A percentile compares a stretch with the other conserved stretches of the same genome.
phyloP scores from a whole-genome alignment of 1,284 basidiomycete genomes.

The Phlebopus sp. region DNA sequence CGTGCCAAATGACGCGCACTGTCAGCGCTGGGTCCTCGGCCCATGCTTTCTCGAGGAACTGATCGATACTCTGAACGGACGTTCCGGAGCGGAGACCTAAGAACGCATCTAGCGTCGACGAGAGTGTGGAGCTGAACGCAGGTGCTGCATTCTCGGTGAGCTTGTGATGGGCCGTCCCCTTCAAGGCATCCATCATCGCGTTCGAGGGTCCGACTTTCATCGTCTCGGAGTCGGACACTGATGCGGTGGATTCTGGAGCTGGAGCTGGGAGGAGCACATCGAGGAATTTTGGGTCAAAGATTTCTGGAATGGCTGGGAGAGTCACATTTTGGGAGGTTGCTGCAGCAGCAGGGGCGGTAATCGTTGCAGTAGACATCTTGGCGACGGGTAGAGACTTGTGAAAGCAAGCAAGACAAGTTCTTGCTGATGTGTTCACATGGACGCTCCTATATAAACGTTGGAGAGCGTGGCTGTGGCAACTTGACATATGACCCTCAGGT shows the following conservation, averaged over 20 bases:
- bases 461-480: too few relatives aligned
- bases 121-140: slow-evolving; percentile 46
- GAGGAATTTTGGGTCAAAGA: slow-evolving; percentile 49
- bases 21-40: slow-evolving; percentile 48
- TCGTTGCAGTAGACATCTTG: slow-evolving; percentile 9
- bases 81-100: slow-evolving; percentile 34
- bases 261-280: slow-evolving; percentile 44
- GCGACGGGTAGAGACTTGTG: not conserved
- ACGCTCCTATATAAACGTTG: too few relatives aligned
- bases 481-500: too few relatives aligned
- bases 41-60: slow-evolving; percentile 47
- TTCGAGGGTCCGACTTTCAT: slow-evolving; percentile 31
- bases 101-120: slow-evolving; percentile 53
- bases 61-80: slow-evolving; percentile 25
- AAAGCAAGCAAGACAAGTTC: too few relatives aligned
- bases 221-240: not conserved
- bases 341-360: not conserved
- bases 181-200: slow-evolving; percentile 53
- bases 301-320: slow-evolving; percentile 49
- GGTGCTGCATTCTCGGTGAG: slow-evolving; percentile 46
- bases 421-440: too few relatives aligned
- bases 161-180: slow-evolving; percentile 38
- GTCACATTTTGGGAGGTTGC: slow-evolving; percentile 33
- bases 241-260: not conserved
- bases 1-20: slow-evolving; percentile 59